A percentile compares a stretch with the other conserved stretches of the same genome.
Evolutionary conservation across 1,284 basidiomycete species (phyloP).

Genomic region (Sanghuangporus weigelae): DNA sequence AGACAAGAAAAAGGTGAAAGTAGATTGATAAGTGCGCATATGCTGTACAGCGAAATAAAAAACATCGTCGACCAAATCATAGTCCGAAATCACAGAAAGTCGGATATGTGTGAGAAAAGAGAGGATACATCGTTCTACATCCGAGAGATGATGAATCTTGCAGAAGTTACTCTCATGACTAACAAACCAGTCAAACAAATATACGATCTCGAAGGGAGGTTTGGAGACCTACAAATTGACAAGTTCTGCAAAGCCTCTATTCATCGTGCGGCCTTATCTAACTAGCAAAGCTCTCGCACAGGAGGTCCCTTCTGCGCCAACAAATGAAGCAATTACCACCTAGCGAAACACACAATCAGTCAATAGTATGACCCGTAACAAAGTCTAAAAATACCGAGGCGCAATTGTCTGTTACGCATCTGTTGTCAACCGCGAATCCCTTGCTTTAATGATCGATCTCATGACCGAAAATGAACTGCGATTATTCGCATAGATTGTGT

Average conservation of each 20-base stretch:
- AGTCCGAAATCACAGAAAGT: background rate
- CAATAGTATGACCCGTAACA: background rate
- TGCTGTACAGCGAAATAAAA: background rate
- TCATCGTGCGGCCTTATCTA: conserved; percentile 46
- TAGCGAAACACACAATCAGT: conserved; percentile 17
- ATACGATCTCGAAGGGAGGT: background rate
- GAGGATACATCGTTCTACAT: conserved; percentile 37
- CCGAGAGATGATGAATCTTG: conserved; percentile 55
- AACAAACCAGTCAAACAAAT: background rate
- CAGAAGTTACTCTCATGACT: conserved; percentile 47
- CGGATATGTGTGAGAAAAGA: background rate
- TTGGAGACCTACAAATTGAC: conserved; percentile 40
- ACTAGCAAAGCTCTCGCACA: conserved; percentile 53
- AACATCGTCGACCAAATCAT: background rate
- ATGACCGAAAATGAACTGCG: conserved; percentile 39
- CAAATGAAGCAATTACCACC: conserved; percentile 56
- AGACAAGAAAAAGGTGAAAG: background rate
- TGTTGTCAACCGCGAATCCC: conserved; percentile 49
- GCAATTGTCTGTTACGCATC: conserved; percentile 52
- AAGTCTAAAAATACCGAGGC: conserved; percentile 30
- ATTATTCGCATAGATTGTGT: background rate
- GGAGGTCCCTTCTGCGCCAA: conserved; percentile 45
- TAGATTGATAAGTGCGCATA: background rate
- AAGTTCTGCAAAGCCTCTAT: conserved; percentile 58
- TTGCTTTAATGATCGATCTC: conserved; percentile 45